Evolutionary conservation across 805 yeast genomes (phyloP), one percentile per base, ranked within the genome.

Genomic region (Ogataea neopini): DNA sequence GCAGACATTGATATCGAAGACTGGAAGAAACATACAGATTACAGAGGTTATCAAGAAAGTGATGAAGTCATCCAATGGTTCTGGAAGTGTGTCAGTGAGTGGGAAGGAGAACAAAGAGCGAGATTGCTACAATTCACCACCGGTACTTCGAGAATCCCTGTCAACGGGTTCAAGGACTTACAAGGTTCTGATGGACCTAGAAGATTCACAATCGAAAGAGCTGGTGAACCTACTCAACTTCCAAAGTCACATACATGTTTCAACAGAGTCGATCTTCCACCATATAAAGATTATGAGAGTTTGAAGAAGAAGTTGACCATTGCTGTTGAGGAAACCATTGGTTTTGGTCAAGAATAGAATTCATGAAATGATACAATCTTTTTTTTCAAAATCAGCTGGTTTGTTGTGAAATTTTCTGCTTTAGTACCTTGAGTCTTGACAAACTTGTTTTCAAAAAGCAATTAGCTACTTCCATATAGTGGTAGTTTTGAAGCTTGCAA

Each of bases 171-270:
- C 78, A 94, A 94, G 69, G 99, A 94, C 70, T 77, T 94, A 60
- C 99, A 94, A 72, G 99, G 99, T 56, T 87, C 96, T 19, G 99
- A 94, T 72, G 99, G 99, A 49, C 99, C 99, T 45, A 87, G 99
- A 78, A 82, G 98, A 66, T 94, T 94, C 70, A 94, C 99, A 6
- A 92, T 94, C 67, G 99, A 94, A 69, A 91, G 91, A 69, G 98
- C 98, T 8, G 99, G 99, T 49, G 98, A 92, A 67, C 63, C 86
- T 28, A 84, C 83, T 62, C 97, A 91, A 72, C 73, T 94, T 61
- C 99, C 99, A 38, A 94, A 94, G 70, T 88, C 97, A 8, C 99
- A 94, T 67, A 94, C 99, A 2, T 92, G 99, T 78, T 94, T 94
- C 81, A 94, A 94, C 74, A 87, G 99, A 73, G 97, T 94, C 45